Evolutionary conservation across 371 early-diverging fungal species (phyloP).

Genomic region (Apophysomyces ossiformis): DNA sequence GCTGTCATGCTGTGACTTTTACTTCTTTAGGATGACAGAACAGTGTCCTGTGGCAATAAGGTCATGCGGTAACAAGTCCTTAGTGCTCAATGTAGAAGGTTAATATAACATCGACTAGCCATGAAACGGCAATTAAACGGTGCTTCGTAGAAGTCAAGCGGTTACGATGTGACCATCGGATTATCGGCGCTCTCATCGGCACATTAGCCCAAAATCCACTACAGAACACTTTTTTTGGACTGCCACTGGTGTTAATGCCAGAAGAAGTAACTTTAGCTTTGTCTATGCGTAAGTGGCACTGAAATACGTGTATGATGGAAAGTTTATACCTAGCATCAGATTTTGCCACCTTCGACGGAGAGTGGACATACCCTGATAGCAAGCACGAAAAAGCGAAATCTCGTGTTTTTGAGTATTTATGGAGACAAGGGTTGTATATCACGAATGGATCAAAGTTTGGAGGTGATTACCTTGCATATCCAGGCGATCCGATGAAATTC

Average conservation of each 20-base stretch:
- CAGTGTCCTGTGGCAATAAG: neutral
- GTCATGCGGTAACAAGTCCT: slow-evolving; percentile 18
- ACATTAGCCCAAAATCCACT: slow-evolving; percentile 55
- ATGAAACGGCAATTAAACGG: neutral
- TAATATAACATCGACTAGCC: neutral
- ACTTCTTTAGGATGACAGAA: neutral
- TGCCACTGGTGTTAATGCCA: slow-evolving; percentile 55
- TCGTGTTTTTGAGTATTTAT: slow-evolving; percentile 55
- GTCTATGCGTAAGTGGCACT: slow-evolving; percentile 35
- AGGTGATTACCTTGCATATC: slow-evolving; percentile 66
- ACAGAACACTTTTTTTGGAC: slow-evolving; percentile 58
- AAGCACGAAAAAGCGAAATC: slow-evolving; percentile 30
- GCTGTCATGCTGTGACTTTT: neutral
- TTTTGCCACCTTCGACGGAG: slow-evolving; percentile 4
- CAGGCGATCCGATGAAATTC: slow-evolving; percentile 55
- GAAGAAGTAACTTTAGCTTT: slow-evolving; percentile 58
- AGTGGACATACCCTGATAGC: slow-evolving; percentile 35
- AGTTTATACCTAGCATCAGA: slow-evolving; percentile 8
- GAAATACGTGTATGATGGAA: neutral
- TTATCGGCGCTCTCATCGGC: slow-evolving; percentile 62
- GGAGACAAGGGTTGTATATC: slow-evolving; percentile 55
- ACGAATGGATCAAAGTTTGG: slow-evolving; percentile 69
- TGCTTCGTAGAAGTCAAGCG: slow-evolving; percentile 37
- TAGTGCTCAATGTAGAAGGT: slow-evolving; percentile 27
- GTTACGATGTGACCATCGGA: slow-evolving; percentile 49